Evolutionary conservation across 495 filamentous ascomycete species (phyloP), one percentile per base, ranked within the genome.

Genomic region (Lepidopterella palustris): DNA sequence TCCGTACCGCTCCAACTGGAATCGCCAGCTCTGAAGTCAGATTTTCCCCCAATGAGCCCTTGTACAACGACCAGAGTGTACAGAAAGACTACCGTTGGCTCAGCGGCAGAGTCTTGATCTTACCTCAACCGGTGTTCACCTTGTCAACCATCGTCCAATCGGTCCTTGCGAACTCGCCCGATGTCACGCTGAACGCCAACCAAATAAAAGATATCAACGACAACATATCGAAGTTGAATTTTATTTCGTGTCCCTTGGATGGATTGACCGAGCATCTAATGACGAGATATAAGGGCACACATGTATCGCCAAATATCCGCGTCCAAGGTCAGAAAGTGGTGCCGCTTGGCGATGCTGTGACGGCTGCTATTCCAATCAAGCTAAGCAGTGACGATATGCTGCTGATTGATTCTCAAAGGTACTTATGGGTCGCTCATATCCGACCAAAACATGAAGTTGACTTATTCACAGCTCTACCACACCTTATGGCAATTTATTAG

Each of bases 251-350:
- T 0, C 74, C 78, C 0, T 61, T 84, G 0, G 31, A 63, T 0
- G 81, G 80, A 0, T 63, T 83, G 0, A 69, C 60, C 0, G 64
- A 74, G 1, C 67, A 75, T 35, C 71, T 84, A 0, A 26, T 76
- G 9, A 82, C 79, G 31, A 35, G 31, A 35, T 35, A 35, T 15
- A 35, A 6, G 15, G 31, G 31, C 31, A 35, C 31, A 35, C 31
- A 35, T 35, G 6, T 35, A 6, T 6, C 31, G 15, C 31, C 31
- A 6, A 35, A 35, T 35, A 35, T 35, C 6, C 31, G 31, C 15
- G 31, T 15, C 6, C 15, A 35, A 35, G 31, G 15, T 6, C 6
- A 35, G 31, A 35, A 15, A 15, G 15, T 25, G 6, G 45, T 49
- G 10, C 45, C 45, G 24, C 45, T 49, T 20, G 6, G 18, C 5